Evolutionary conservation across 2,329 filamentous ascomycete species (phyloP), one percentile per base, ranked within the genome.

Genomic region (Cryoendolithus antarcticus): DNA sequence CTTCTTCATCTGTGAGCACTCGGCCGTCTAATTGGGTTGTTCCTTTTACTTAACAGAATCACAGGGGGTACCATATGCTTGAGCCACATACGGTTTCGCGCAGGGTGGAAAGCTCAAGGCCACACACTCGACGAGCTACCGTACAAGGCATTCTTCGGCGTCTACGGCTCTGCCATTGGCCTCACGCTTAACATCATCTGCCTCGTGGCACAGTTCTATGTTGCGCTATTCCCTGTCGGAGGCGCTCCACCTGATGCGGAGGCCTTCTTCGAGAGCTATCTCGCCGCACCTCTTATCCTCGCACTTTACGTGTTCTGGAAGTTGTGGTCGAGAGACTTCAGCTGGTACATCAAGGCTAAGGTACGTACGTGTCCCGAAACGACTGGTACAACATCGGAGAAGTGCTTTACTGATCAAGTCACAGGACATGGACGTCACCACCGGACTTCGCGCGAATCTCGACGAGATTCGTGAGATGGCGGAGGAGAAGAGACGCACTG

Each of bases 11-110:
- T 88, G n/a, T n/a, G n/a, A n/a, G n/a, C n/a, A n/a, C n/a, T n/a
- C n/a, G n/a, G n/a, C n/a, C n/a, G n/a, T n/a, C n/a, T n/a, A n/a
- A n/a, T n/a, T n/a, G n/a, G n/a, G n/a, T n/a, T n/a, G n/a, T n/a
- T n/a, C n/a, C n/a, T n/a, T n/a, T n/a, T n/a, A n/a, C n/a, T n/a
- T n/a, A n/a, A n/a, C n/a, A n/a, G n/a, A n/a, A 35, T 45, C 30
- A 43, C 15, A 37, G 19, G 34, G 9, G 27, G 82, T 77, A 11
- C 89, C 47, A 88, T 93, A 58, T 93, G 85, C 59, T 63, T 91
- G 10, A 74, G 80, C 15, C 86, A 94, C 61, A 91, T 94, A 55
- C 84, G 86, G 41, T 94, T 94, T 72, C 83, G 86, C 40, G 42
- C 32, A 28, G 83, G 78, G 11, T 91, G 84, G 84, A 67, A 65